These are phyloP conservation scores for Monotropa hypopitys DNA, from an alignment of 179 eudicot species.

Conservation along the genomic window DNA sequence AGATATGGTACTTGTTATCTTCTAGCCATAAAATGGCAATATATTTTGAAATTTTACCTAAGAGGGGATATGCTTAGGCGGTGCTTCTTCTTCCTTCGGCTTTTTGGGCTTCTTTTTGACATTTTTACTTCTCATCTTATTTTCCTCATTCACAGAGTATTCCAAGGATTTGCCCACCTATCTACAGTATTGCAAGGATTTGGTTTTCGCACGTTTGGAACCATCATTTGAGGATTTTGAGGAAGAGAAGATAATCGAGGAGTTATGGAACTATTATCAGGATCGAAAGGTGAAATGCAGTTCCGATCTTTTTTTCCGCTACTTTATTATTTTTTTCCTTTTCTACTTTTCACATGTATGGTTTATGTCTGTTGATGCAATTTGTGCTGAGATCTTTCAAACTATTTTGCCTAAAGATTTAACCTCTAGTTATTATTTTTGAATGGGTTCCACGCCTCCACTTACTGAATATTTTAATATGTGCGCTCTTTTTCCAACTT, in stretches of 20 bases:
- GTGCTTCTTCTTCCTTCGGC: background rate
- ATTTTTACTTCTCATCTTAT: background rate
- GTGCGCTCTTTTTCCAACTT: background rate
- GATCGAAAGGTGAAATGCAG: slow-evolving; percentile 36
- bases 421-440: background rate
- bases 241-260: slow-evolving; percentile 45
- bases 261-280: slow-evolving; percentile 47
- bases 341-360: background rate
- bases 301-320: background rate
- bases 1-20: slow-evolving; percentile 32
- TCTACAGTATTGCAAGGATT: slow-evolving; percentile 61
- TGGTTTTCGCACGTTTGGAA: slow-evolving; percentile 56
- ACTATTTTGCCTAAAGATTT: background rate
- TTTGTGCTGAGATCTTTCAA: background rate
- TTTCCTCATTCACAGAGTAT: slow-evolving; percentile 33
- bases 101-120: background rate
- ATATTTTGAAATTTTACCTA: background rate
- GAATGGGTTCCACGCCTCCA: background rate
- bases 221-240: slow-evolving; percentile 33
- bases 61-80: background rate
- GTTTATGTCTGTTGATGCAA: background rate
- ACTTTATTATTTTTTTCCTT: background rate
- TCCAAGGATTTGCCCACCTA: slow-evolving; percentile 48
- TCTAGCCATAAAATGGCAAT: background rate
- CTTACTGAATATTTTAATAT: background rate